Evolutionary conservation across 352 stramenopile species (phyloP).

Genomic region (Phytophthora citrophthora): DNA sequence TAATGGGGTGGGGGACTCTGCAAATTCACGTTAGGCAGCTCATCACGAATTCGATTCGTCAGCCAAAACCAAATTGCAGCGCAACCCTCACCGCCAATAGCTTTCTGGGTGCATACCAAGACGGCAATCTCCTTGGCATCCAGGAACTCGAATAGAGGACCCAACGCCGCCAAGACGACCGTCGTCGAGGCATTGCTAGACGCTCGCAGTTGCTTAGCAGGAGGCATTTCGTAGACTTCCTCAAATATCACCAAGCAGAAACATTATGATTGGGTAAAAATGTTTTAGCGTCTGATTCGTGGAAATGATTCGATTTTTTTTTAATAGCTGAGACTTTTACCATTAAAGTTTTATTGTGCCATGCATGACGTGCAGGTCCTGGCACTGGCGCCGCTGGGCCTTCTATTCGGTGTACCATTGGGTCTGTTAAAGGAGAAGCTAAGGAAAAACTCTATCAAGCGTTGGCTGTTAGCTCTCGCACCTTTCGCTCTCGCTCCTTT

Average conservation of each 20-base stretch:
- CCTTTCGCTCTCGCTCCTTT: conserved; percentile 47
- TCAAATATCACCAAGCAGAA: background rate
- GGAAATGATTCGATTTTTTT: conserved; percentile 29
- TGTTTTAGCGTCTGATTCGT: conserved; percentile 16
- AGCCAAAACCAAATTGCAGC: conserved; percentile 55
- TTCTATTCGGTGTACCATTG: conserved; percentile 49
- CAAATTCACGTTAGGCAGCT: conserved; percentile 36
- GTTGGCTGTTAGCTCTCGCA: conserved; percentile 49
- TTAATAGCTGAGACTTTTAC: conserved; percentile 3
- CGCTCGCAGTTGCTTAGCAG: conserved; percentile 23
- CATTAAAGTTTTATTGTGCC: background rate
- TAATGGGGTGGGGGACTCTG: conserved; percentile 22
- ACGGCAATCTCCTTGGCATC: conserved; percentile 40
- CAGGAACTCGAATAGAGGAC: conserved; percentile 65
- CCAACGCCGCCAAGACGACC: conserved; percentile 41
- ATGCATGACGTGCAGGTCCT: conserved; percentile 41
- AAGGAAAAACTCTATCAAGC: conserved; percentile 45
- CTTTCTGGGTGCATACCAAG: conserved; percentile 42
- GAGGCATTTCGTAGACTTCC: conserved; percentile 9
- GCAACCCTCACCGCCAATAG: conserved; percentile 26
- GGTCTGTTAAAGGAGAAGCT: conserved; percentile 65
- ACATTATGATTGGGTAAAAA: conserved; percentile 22
- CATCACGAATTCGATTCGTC: conserved; percentile 29
- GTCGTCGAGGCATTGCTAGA: background rate
- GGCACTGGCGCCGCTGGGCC: conserved; percentile 39